Conservation (phyloP, 2,329 filamentous ascomycete genomes). For the Canariomyces notabilis region DNA sequence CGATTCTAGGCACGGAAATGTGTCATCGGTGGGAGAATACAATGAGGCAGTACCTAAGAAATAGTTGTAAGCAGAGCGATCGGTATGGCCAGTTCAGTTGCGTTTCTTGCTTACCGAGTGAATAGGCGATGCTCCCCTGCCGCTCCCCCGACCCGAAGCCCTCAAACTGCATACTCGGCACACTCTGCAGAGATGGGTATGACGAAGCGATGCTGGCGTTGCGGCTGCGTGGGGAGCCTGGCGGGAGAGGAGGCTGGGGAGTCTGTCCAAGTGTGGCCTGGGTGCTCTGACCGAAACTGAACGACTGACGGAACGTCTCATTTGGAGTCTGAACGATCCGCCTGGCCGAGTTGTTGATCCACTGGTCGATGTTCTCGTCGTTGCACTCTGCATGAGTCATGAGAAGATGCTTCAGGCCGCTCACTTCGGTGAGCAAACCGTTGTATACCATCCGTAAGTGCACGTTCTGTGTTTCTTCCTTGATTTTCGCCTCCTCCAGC, state of each 20-base stretch:
- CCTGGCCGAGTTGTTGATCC: conserved; percentile 49
- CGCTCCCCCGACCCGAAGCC: conserved; percentile 14
- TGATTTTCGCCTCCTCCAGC: conserved; percentile 42
- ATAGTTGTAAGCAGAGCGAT: background rate
- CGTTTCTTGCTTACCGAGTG: conserved; percentile 20
- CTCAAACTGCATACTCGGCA: conserved; percentile 16
- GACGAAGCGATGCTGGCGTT: conserved; percentile 20
- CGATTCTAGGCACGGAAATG: conserved; percentile 17
- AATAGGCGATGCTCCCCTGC: conserved; percentile 23
- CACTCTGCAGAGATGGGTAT: conserved; percentile 15
- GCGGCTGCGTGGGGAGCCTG: conserved; percentile 17
- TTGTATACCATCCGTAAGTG: conserved; percentile 41
- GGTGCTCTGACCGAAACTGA: conserved; percentile 7
- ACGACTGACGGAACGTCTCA: conserved; percentile 18
- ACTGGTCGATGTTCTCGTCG: conserved; percentile 48
- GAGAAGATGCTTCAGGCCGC: conserved; percentile 44
- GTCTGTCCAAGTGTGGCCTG: background rate
- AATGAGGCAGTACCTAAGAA: conserved; percentile 14
- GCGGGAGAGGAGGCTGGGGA: background rate
- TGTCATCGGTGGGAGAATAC: conserved; percentile 20
- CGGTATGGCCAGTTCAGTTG: background rate
- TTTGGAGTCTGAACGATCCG: conserved; percentile 36
- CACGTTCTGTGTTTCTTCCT: conserved; percentile 41
- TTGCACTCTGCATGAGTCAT: conserved; percentile 50
- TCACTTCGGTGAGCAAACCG: conserved; percentile 40